Percentiles rank a stretch among this genome's conserved stretches.
Evolutionary conservation across 495 filamentous ascomycete species (phyloP).

Genomic region (Lophium mytilinum): DNA sequence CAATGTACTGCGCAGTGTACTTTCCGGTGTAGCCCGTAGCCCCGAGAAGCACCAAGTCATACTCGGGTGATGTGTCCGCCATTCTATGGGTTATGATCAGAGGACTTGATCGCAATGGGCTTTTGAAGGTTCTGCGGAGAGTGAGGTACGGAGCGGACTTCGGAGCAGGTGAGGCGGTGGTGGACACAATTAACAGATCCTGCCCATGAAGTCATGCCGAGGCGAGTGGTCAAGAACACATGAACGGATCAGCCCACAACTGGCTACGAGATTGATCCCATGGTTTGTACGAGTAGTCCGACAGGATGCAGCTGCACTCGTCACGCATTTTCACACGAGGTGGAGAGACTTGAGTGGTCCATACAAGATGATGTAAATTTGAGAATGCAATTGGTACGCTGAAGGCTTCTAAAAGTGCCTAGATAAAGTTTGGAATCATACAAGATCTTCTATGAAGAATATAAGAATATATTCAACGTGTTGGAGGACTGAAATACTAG

Average conservation of each 20-base stretch:
- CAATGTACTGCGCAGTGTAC: conserved; percentile 68
- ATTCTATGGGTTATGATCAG: neutral
- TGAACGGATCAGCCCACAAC: neutral
- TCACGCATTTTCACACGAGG: no score
- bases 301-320: neutral
- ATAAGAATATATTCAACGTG: no score
- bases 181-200: neutral
- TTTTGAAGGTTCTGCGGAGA: neutral
- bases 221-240: neutral
- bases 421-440: no score
- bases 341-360: no score
- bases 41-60: conserved; percentile 77
- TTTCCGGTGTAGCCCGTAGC: conserved; percentile 85
- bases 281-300: neutral
- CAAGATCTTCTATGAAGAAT: no score
- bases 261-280: neutral
- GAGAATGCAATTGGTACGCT: no score
- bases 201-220: neutral
- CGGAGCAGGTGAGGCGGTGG: neutral
- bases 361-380: no score
- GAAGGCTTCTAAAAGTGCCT: no score
- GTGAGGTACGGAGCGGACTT: neutral
- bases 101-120: no score
- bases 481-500: no score
- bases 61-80: conserved; percentile 44